Evolutionary conservation across 768 basidiomycete genomes (phyloP), one percentile per base, ranked within the genome.

Genomic region (Cyathus striatus): DNA sequence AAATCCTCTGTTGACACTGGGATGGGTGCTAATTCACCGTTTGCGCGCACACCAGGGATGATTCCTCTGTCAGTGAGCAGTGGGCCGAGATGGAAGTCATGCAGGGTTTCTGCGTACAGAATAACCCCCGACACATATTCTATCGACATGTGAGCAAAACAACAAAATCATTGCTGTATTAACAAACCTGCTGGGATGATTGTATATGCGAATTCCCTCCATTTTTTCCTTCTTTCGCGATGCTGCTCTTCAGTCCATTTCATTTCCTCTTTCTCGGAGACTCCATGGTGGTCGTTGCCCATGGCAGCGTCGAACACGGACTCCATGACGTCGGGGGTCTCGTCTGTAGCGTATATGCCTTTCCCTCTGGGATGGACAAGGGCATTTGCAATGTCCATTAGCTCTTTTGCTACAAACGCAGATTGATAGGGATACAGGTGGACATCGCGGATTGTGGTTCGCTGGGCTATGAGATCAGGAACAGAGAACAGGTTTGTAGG

Each of bases 331-430:
- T 71, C 63, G n/a, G 71, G 67, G 14, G 70, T 61, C 48, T 78
- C 74, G 47, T 78, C 76, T 6, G 75, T 76, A 9, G 76, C 76
- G 41, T 77, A 77, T 23, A 77, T 70, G 4, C 75, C 75, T 55
- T 68, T 75, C 23, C 73, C 74, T 14, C 64, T 65, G 21, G 72
- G 69, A 49, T 69, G 58, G 3, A 78, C 75, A 20, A 76, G 53
- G 5, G 68, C 65, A 17, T 62, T 57, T 6, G 75, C 74, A 3
- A 65, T 70, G 10, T 57, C 54, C 35, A 76, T 70, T 43, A 78
- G 56, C 45, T 69, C 64, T 35, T 63, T 53, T 3, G 72, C 70
- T 20, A 70, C 63, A 26, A 60, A 58, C 9, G 62, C 57, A 14
- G 67, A 65, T 45, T 73, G 70, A 51, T 64, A 55, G 9, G 72